These are phyloP conservation scores for Paraphoma chrysanthemicola DNA, from an alignment of 2,329 filamentous ascomycete genomes.

Conservation along the genomic window DNA sequence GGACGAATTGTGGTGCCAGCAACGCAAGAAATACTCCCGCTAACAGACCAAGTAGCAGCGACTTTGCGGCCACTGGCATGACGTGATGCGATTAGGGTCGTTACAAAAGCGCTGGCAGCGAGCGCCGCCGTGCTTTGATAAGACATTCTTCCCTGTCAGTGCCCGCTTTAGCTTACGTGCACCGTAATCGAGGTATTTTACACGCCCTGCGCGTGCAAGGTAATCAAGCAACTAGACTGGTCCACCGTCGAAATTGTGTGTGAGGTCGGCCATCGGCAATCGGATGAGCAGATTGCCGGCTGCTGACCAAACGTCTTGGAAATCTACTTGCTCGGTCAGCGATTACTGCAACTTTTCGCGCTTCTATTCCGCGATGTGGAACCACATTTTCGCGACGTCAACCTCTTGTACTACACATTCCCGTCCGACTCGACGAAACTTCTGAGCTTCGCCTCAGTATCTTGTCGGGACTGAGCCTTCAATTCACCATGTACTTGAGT, in stretches of 20 bases:
- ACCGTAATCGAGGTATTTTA: neutral
- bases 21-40: constrained; percentile 36
- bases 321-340: neutral
- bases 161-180: neutral
- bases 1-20: constrained; percentile 28
- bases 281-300: neutral
- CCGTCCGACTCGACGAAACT: too few species aligned
- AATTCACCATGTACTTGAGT: too few species aligned
- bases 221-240: neutral
- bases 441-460: too few species aligned
- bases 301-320: neutral
- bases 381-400: neutral
- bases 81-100: constrained; percentile 14
- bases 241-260: neutral
- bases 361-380: neutral
- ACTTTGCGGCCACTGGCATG: constrained; percentile 25
- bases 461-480: too few species aligned
- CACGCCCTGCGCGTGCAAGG: neutral
- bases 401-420: neutral
- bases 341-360: neutral
- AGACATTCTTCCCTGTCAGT: neutral
- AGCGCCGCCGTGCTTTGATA: neutral
- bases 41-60: constrained; percentile 31
- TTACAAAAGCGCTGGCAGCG: constrained; percentile 3
- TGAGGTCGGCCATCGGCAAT: neutral